Evolutionary conservation across 257 asterid species (phyloP).

Genomic region (Misopates orontium): DNA sequence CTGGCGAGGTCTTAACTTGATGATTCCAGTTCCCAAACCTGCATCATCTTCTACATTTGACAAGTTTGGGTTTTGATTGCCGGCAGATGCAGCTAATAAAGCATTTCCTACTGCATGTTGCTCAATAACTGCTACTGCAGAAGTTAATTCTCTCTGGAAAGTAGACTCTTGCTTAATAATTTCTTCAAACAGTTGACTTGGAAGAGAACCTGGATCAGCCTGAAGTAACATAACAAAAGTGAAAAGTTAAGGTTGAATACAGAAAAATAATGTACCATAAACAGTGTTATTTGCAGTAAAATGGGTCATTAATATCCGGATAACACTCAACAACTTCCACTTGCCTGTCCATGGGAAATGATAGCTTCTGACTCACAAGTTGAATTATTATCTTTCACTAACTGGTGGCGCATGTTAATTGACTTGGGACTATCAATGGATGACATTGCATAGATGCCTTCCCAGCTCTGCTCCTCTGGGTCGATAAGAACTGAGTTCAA

Average conservation of each 20-base stretch:
- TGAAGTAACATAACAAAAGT: not conserved
- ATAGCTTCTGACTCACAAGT: slow-evolving; percentile 68
- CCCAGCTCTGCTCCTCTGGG: slow-evolving; percentile 50
- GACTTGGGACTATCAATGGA: slow-evolving; percentile 20
- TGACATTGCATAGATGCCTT: slow-evolving; percentile 19
- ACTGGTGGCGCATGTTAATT: not conserved
- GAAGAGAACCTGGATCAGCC: slow-evolving; percentile 5
- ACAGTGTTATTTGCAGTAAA: not conserved
- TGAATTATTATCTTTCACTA: slow-evolving; percentile 37
- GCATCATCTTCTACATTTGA: slow-evolving; percentile 10
- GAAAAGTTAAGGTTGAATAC: not conserved
- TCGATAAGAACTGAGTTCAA: slow-evolving; percentile 52
- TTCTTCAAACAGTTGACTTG: slow-evolving; percentile 23
- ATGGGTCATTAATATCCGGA: not conserved
- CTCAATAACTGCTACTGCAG: slow-evolving; percentile 12
- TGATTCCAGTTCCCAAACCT: slow-evolving; percentile 56
- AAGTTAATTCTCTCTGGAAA: slow-evolving; percentile 11
- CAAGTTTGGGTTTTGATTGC: not conserved
- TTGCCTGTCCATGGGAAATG: slow-evolving; percentile 59
- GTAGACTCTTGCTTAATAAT: slow-evolving; percentile 24
- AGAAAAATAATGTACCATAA: not conserved
- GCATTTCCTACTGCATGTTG: slow-evolving; percentile 5
- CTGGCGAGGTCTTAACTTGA: slow-evolving; percentile 49
- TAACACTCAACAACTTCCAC: slow-evolving; percentile 13
- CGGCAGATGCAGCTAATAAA: not conserved